Evolutionary conservation across 352 stramenopile species (phyloP), one percentile per base, ranked within the genome.

Genomic region (Poterioochromonas sp.): DNA sequence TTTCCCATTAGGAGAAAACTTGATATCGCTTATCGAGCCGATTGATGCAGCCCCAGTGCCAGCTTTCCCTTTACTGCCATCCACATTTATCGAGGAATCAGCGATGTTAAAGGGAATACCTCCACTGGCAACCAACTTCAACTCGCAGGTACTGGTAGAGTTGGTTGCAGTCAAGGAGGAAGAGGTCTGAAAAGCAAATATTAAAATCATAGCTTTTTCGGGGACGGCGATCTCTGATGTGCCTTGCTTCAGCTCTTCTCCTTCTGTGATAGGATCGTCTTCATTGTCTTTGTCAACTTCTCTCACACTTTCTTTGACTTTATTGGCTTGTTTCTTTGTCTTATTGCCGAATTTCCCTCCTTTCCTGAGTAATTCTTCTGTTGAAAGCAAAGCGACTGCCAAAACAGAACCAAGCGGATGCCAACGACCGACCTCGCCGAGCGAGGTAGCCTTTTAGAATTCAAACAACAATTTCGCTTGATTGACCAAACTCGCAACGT

Each of bases 401-500:
- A 96, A 86, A 49, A 92, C 87, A 71, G 89, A 82, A 26, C 90
- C 91, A 71, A 93, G 88, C 2, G 87, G 88, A 40, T 88, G 91
- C 77, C 93, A 96, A 35, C 35, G 12, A 74, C 26, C 3, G 3
- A 53, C 29, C 65, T 2, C 11, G 29, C 62, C 8, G 62, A 3
- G 2, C 62, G 32, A 26, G 18, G 8, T 26, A 71, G 62, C 8
- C 1, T 47, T 22, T 54, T 37, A 26, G 65, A 3, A 34, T 51
- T 35, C 18, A 58, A 35, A 53, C 37, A 58, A 37, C 1, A 3
- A 74, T 39, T 29, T 15, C 40, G 5, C n/a, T 39, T 54, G n/a
- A 93, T 83, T 39, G 87, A 84, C 91, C 91, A 96, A 1, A 96
- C 78, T n/a, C 90, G 85, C 32, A 95, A 80, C 0, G 86, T 92